Evolutionary conservation across 1,284 basidiomycete genomes (phyloP), one percentile per base, ranked within the genome.

Genomic region (Psilocybe mexicana): DNA sequence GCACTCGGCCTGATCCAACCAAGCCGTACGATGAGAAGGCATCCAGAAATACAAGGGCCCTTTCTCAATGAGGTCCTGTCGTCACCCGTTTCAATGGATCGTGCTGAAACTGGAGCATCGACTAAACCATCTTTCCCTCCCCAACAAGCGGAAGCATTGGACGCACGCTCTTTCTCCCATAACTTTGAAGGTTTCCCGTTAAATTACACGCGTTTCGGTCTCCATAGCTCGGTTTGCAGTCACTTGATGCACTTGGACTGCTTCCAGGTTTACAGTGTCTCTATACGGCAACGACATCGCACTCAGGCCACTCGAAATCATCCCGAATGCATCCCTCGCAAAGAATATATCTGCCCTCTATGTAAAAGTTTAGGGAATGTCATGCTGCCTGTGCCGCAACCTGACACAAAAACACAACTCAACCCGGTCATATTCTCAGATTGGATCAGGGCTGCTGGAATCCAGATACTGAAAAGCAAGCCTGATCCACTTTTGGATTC

Each of bases 221-320:
- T 98, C 28, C 84, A 96, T 68, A 81, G 90, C 3, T 96, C 95
- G 2, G 90, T 95, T 26, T 99, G 96, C 73, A 94, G 91, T 38
- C 97, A 99, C 71, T 88, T 96, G 81, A 99, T 99, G 96, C 97
- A 99, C 74, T 77, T 96, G 60, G 85, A 89, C 43, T 99, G 97
- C 74, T 98, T 99, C 77, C 88, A 91, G 57, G 88, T 90, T 1
- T 99, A 99, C 72, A 94, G 86, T 65, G 75, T 85, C 2, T 94
- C 94, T 14, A 91, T 97, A 54, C 86, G 94, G 56, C 88, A 91
- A 63, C 87, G 96, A 14, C 97, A 99, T 71, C 85, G 91, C 3
- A 81, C 88, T 0, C 96, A 99, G 68, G 87, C 93, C 2, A 94
- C 94, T 6, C 82, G 97, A 35, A 96, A 96, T 65, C 96, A 98